A percentile compares a stretch with the other conserved stretches of the same genome.
Conservation (phyloP, 805 yeast species). For the Starmerella cellae region DNA sequence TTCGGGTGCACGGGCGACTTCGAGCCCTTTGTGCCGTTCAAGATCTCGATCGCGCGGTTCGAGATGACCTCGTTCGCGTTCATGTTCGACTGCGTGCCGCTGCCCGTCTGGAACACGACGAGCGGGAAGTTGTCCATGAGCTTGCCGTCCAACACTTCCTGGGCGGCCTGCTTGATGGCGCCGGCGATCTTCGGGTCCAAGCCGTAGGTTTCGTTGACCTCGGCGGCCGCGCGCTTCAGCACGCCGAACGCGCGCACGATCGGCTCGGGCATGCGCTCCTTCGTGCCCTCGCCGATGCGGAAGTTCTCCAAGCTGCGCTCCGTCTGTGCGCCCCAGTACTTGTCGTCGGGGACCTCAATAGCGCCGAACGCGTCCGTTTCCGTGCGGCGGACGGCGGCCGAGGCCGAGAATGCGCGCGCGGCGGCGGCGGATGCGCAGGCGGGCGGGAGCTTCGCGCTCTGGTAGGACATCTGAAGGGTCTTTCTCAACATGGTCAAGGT, state of each 20-base stretch:
- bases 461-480: neutral
- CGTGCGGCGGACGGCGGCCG: constrained; percentile 37
- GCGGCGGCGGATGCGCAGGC: neutral
- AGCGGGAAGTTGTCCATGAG: constrained; percentile 90
- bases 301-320: constrained; percentile 80
- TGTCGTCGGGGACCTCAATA: constrained; percentile 72
- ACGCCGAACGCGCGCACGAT: constrained; percentile 85
- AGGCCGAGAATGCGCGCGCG: constrained; percentile 4
- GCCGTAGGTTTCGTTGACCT: constrained; percentile 73
- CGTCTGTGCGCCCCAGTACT: constrained; percentile 98
- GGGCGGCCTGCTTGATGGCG: constrained; percentile 87
- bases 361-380: constrained; percentile 97
- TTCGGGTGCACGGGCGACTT: constrained; percentile 95
- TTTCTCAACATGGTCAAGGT: constrained; percentile 1
- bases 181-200: constrained; percentile 71
- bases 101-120: constrained; percentile 97
- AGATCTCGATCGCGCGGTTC: constrained; percentile 90
- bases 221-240: constrained; percentile 87
- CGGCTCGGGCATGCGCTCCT: constrained; percentile 86
- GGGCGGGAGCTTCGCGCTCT: neutral
- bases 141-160: constrained; percentile 87
- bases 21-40: constrained; percentile 86
- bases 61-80: constrained; percentile 98
- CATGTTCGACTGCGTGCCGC: constrained; percentile 98
- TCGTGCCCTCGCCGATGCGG: constrained; percentile 76